These are phyloP conservation scores for Aspergillus sergii DNA, from an alignment of 2,329 filamentous ascomycete genomes.

Conservation along the genomic window DNA sequence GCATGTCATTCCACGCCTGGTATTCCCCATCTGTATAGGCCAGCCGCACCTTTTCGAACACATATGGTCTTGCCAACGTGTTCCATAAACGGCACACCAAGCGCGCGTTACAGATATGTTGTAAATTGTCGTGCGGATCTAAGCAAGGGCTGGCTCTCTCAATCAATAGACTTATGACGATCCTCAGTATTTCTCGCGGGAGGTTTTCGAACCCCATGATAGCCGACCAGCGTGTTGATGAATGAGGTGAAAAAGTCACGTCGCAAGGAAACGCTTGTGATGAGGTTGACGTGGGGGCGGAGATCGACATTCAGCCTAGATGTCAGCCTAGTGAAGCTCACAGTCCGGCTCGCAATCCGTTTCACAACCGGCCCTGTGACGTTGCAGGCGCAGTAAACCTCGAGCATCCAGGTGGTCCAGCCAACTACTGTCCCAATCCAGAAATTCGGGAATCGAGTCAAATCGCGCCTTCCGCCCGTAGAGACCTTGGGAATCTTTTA, in stretches of 20 bases:
- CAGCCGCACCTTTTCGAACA: background rate
- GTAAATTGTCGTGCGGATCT: background rate
- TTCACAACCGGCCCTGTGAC: no score
- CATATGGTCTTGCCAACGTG: background rate
- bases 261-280: no score
- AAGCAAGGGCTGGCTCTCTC: background rate
- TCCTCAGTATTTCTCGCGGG: background rate
- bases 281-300: no score
- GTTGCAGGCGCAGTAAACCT: no score
- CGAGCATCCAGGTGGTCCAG: no score
- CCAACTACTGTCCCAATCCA: no score
- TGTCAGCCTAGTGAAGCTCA: no score
- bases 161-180: background rate
- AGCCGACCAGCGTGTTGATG: background rate
- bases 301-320: no score
- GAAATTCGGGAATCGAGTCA: no score
- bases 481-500: no score
- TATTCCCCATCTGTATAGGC: background rate
- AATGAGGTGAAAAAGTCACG: background rate
- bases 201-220: background rate
- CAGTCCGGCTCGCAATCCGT: no score
- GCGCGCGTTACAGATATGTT: background rate
- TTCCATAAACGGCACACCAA: background rate
- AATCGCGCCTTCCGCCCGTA: no score
- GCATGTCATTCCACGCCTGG: background rate